Evolutionary conservation across 495 filamentous ascomycete species (phyloP).

Genomic region (Lophium mytilinum): DNA sequence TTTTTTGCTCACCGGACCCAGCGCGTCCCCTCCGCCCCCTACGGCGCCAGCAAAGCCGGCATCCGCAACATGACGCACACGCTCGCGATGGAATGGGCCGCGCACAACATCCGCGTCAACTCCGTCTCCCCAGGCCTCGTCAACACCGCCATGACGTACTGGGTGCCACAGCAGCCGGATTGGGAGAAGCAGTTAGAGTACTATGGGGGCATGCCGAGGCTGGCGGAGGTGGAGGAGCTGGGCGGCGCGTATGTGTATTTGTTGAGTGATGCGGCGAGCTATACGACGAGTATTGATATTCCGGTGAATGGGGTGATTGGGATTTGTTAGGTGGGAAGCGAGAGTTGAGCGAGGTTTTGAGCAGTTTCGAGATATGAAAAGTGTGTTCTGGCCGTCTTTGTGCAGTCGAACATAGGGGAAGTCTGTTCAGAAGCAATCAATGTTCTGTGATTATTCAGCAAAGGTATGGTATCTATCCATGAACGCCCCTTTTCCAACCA

Average conservation of each 20-base stretch:
- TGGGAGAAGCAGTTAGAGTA: slow-evolving; percentile 45
- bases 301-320: slow-evolving; percentile 49
- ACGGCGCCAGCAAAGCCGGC: slow-evolving; percentile 30
- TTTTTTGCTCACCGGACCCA: slow-evolving; percentile 27
- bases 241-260: slow-evolving; percentile 82
- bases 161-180: slow-evolving; percentile 44
- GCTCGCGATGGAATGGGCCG: slow-evolving; percentile 42
- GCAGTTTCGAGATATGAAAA: too few relatives aligned
- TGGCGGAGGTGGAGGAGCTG: slow-evolving; percentile 66
- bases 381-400: too few relatives aligned
- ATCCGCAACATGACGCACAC: slow-evolving; percentile 35
- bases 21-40: slow-evolving; percentile 24
- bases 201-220: slow-evolving; percentile 51
- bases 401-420: too few relatives aligned
- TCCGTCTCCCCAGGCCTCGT: slow-evolving; percentile 81
- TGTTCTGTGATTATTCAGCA: too few relatives aligned
- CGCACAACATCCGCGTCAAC: slow-evolving; percentile 58
- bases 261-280: slow-evolving; percentile 70
- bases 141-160: slow-evolving; percentile 68
- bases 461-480: too few relatives aligned
- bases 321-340: slow-evolving; percentile 30
- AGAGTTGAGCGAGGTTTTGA: too few relatives aligned
- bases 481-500: neutral
- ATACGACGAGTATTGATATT: slow-evolving; percentile 74
- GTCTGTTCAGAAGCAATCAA: too few relatives aligned